Conservation (phyloP, 768 basidiomycete species). For the Termitomyces sp. region DNA sequence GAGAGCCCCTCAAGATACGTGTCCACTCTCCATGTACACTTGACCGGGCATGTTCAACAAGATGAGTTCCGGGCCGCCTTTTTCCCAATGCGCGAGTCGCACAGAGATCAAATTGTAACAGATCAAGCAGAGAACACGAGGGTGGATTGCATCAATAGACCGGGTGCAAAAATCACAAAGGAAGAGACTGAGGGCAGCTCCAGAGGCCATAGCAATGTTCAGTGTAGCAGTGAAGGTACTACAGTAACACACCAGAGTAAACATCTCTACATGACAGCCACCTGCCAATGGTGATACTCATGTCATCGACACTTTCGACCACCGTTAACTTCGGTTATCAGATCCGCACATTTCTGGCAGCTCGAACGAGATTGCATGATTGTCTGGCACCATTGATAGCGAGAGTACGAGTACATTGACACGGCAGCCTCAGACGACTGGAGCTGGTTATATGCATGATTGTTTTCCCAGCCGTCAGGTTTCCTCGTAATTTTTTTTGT, state of each 20-base stretch:
- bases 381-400: too few relatives aligned
- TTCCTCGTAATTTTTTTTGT: too few relatives aligned
- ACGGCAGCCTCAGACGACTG: too few relatives aligned
- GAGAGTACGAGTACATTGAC: too few relatives aligned
- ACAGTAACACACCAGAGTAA: not conserved
- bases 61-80: conserved; percentile 2
- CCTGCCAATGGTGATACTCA: not conserved
- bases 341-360: too few relatives aligned
- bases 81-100: conserved; percentile 8
- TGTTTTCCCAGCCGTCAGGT: too few relatives aligned
- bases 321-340: not conserved
- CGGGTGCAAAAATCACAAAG: not conserved
- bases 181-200: not conserved
- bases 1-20: not conserved
- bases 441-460: too few relatives aligned
- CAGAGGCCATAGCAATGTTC: not conserved
- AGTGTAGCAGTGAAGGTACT: not conserved
- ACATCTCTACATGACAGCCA: not conserved
- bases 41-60: conserved; percentile 1
- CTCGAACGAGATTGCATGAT: too few relatives aligned
- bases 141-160: not conserved
- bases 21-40: conserved; percentile 9
- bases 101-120: conserved; percentile 11
- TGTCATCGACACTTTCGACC: not conserved
- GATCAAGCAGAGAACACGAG: conserved; percentile 8